Base-by-base conservation (phyloP, 2,329 filamentous ascomycete species). In the Verticillium isaacii region DNA sequence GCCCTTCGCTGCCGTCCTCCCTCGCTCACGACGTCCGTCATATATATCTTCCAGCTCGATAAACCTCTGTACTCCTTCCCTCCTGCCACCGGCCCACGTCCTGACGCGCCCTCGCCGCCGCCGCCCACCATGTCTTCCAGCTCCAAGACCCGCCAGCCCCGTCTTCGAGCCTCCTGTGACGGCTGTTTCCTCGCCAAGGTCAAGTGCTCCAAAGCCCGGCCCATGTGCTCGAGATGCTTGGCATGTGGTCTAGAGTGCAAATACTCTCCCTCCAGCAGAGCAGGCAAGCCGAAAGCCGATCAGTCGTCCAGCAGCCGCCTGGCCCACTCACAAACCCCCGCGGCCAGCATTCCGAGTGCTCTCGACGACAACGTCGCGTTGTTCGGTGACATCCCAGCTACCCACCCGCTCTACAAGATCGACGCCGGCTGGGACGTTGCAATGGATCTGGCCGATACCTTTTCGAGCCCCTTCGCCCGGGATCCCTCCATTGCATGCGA, bases 151-250 rank as follows among this genome's bases (percentile, higher is more conserved):
- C 74, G 75, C 37, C 74, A 77, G 65, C 76, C 76, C 57, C 76
- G 78, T 56, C 71, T 82, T 34, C 73, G 80, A 62, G 78, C 78
- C 25, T 84, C 82, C 19, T 85, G 82, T 68, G 82, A 85, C 64
- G 80, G 79, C 8, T 85, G 82, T 70, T 83, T 84, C 68, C 70
- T 82, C 23, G 82, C 82, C 64, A 85, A 85, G 68, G 81, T 85
- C 71, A 84, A 84, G 67, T 85, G 82, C 70, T 82, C 79, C 64
- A 84, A 84, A 66, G 73, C 75, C 2, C 73, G 80, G n/a, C 82
- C 82, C 1, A 77, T 83, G 57, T 85, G 82, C 69, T 76, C 77
- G n/a, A 76, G 82, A 50, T 85, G 82, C 64, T 73, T 84, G 3
- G 69, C 77, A 3, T 80, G 77, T 54, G 82, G 82, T 8, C 76